Evolutionary conservation across 768 basidiomycete species (phyloP), one percentile per base, ranked within the genome.

Genomic region (Mycena venus): DNA sequence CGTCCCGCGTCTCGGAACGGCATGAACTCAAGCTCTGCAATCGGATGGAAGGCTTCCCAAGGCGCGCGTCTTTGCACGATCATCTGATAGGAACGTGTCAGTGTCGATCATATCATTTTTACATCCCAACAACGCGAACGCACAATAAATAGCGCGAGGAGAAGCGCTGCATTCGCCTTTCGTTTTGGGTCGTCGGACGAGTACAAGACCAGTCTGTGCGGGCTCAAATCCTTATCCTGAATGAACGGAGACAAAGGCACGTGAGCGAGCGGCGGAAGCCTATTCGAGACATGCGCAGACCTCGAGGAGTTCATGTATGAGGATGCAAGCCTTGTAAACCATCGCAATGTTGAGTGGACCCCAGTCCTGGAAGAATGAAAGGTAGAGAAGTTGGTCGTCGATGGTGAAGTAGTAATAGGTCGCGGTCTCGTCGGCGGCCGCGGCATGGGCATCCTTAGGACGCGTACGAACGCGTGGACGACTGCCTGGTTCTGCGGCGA

Each of bases 1-100:
- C 95, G 91, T 4, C 98, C 97, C 23, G 98, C 98, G 79, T 99
- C 98, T 72, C 98, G 90, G 81, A 99, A 99, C 19, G 96, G 94
- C 92, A 96, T 95, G 81, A 97, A 96, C 83, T 98, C 96, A 42
- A 97, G 81, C 79, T 96, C 93, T 36, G 96, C 95, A 65, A 99
- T 93, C 3, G 98, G 97, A 77, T 96, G 93, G 82, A 99, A 97
- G 3, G 97, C 96, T 83, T 97, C 95, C 93, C 96, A 97, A 34
- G 98, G 97, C 23, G 94, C 90, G 71, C 93, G 93, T 66, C 94
- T 89, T 82, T 94, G 92, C 1, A 98, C 96, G 77, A 99, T 97
- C 92, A 99, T 93, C 97, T 98, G 80, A 67, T 38, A 68, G 60
- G 66, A 62, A 67, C 60, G 72, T 63, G 75, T 77, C 68, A 63